Percentiles rank a stretch among this genome's conserved stretches.
Evolutionary conservation across 208 protist species (phyloP).

Genomic region (Phytomonas sp.): DNA sequence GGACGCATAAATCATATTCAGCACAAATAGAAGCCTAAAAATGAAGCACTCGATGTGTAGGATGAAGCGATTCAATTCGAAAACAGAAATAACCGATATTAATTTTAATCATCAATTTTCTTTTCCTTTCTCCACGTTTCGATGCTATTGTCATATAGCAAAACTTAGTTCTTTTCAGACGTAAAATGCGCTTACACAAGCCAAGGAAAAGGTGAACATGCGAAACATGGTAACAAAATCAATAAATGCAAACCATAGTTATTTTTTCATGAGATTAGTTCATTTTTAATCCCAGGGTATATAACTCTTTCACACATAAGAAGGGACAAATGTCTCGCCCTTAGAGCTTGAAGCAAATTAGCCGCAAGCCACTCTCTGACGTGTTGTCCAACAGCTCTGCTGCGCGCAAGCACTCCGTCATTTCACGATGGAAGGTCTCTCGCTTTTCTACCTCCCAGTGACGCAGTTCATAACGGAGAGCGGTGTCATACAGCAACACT

Average conservation of each 20-base stretch:
- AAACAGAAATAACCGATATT: background rate
- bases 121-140: background rate
- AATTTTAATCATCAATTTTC: background rate
- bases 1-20: background rate
- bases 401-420: conserved; percentile 39
- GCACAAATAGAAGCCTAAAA: background rate
- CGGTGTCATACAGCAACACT: conserved; percentile 42
- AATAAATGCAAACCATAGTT: background rate
- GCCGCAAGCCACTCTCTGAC: conserved; percentile 20
- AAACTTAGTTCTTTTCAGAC: background rate
- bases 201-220: background rate
- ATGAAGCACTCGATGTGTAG: background rate
- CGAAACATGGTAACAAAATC: background rate
- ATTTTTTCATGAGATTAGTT: background rate
- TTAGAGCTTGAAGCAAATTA: conserved; percentile 16
- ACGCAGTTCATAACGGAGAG: conserved; percentile 42
- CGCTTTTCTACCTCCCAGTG: conserved; percentile 18
- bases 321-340: background rate
- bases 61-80: background rate
- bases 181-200: background rate
- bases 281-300: background rate
- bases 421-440: conserved; percentile 25
- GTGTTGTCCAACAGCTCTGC: conserved; percentile 30
- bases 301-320: background rate
- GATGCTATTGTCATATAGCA: background rate